Percentiles rank a stretch among this genome's conserved stretches.
Conservation (phyloP, 2,329 filamentous ascomycete genomes). For the Clonostachys solani region DNA sequence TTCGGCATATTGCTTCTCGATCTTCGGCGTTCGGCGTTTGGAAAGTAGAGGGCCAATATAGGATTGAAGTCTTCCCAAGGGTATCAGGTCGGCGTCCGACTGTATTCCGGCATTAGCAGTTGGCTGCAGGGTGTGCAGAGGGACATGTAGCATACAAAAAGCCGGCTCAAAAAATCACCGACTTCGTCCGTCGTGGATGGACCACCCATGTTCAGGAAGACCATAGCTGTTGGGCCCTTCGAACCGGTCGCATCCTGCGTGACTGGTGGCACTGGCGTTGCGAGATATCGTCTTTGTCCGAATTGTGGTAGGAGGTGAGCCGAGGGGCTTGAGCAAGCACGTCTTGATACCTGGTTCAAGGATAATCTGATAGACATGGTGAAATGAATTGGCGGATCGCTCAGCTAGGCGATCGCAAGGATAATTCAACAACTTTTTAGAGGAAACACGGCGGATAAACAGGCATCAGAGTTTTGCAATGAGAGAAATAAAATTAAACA, state of each 20-base stretch:
- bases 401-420: no score
- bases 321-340: conserved; percentile 14
- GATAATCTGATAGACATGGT: conserved; percentile 24
- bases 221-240: conserved; percentile 90
- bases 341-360: conserved; percentile 16
- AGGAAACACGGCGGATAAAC: no score
- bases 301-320: conserved; percentile 12
- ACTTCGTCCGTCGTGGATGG: conserved; percentile 87
- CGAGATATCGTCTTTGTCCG: conserved; percentile 22
- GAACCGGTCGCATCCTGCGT: conserved; percentile 69
- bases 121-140: neutral
- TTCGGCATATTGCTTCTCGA: conserved; percentile 88
- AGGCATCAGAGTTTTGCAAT: no score
- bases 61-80: conserved; percentile 84
- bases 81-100: conserved; percentile 92
- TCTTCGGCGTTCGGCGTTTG: conserved; percentile 86
- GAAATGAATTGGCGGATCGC: neutral
- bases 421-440: no score
- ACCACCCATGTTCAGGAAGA: conserved; percentile 98
- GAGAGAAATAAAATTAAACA: no score
- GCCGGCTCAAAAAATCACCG: conserved; percentile 78
- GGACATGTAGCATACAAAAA: conserved; percentile 66
- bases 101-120: conserved; percentile 24
- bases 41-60: conserved; percentile 90
- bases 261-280: conserved; percentile 61